These are phyloP conservation scores for Kwoniella dendrophila DNA, from an alignment of 768 basidiomycete species.

Conservation along the genomic window DNA sequence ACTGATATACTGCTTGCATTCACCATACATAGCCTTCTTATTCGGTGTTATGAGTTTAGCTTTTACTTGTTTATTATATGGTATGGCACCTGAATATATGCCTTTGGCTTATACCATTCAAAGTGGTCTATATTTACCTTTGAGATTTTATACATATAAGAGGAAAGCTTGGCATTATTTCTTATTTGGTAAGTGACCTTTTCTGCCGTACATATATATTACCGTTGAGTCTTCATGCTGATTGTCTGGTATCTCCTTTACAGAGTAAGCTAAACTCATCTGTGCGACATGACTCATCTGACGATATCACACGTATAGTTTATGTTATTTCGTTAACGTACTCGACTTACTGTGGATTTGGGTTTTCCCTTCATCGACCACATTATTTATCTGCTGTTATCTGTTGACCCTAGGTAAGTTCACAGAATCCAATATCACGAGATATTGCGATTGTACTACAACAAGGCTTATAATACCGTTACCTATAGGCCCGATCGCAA, in stretches of 20 bases:
- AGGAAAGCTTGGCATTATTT: slow-evolving; percentile 93
- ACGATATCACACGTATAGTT: slow-evolving; percentile 13
- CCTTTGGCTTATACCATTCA: slow-evolving; percentile 84
- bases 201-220: not conserved
- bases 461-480: not conserved
- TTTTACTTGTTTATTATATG: slow-evolving; percentile 80
- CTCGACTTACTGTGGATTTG: slow-evolving; percentile 91
- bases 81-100: slow-evolving; percentile 85
- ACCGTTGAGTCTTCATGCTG: slow-evolving; percentile 4
- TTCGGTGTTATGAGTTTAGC: slow-evolving; percentile 89
- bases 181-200: slow-evolving; percentile 61
- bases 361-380: slow-evolving; percentile 74
- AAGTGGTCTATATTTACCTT: slow-evolving; percentile 74
- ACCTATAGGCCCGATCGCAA: slow-evolving; percentile 69
- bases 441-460: no score
- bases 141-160: slow-evolving; percentile 85
- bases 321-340: slow-evolving; percentile 91
- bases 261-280: slow-evolving; percentile 12
- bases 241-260: not conserved
- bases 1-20: not conserved
- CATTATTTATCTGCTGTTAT: slow-evolving; percentile 88
- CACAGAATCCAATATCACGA: no score
- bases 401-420: slow-evolving; percentile 74
- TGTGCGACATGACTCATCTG: not conserved
- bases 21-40: slow-evolving; percentile 68